Evolutionary conservation across 352 stramenopile genomes (phyloP), one percentile per base, ranked within the genome.

Genomic region (Paralagenidium karlingii): DNA sequence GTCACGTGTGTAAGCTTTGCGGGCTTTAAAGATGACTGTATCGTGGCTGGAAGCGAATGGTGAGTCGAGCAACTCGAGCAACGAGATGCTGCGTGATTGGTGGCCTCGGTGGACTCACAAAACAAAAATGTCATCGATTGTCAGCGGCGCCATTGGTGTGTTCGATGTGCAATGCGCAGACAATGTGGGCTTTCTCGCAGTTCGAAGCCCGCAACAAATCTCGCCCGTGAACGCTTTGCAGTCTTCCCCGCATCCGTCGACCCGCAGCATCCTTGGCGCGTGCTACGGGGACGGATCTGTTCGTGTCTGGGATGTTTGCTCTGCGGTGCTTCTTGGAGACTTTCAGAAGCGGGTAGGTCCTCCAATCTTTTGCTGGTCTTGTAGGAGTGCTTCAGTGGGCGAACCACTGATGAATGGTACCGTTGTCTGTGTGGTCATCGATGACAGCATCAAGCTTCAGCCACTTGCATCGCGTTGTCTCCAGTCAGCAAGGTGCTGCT

Each of bases 401-500:
- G 1, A 8, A 34, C 9, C 8, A 13, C 16, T 21, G 2, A 13
- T 39, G 11, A 2, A 39, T n/a, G n/a, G n/a, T n/a, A n/a, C n/a
- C n/a, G n/a, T n/a, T 21, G 12, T 18, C 18, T 16, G 16, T 34
- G n/a, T 4, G 6, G 28, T 4, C 3, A 27, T 22, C n/a, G n/a
- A n/a, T 48, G 54, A 11, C 63, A 77, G 19, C 73, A 86, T 33
- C 59, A 81, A 16, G 68, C 62, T 10, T 53, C 66, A 8, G 56
- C 73, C 2, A 77, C 73, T 8, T 58, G 58, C 9, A 40, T 86
- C 3, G 62, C 55, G 15, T 60, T 86, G 15, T 86, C 73, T 1
- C 68, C 73, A 6, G 64, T 83, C 13, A 82, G 68, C 41, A 86
- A 86, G 48, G 61, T 82, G 28, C 46, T 83, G 20, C 49, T 86